phyloP scores from a whole-genome alignment of 1,284 basidiomycete genomes.

The Ganoderma leucocontextum region DNA sequence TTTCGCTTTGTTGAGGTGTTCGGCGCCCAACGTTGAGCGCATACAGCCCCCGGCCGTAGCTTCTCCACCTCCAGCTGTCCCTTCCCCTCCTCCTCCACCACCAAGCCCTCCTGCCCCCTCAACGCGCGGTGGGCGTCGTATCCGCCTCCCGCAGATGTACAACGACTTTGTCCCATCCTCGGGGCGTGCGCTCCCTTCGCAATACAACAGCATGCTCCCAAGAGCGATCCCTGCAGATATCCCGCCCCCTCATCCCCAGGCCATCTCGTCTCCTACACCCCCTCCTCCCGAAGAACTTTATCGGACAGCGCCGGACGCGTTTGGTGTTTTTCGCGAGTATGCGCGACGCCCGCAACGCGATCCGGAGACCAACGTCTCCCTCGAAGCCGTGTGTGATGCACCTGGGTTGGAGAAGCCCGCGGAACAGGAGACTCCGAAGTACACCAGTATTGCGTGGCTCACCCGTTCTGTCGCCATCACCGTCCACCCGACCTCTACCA shows the following conservation, averaged over 20 bases:
- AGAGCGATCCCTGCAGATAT: neutral
- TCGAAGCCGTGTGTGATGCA: neutral
- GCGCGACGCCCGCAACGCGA: conserved; percentile 4
- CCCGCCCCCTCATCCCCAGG: neutral
- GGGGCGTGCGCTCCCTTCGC: neutral
- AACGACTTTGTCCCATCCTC: neutral
- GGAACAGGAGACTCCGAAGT: neutral
- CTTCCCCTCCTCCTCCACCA: neutral
- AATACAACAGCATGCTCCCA: neutral
- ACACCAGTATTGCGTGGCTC: conserved; percentile 14
- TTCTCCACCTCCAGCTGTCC: neutral
- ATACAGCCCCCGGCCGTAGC: no score
- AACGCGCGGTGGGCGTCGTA: neutral
- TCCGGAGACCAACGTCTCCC: conserved; percentile 6
- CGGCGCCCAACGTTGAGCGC: no score
- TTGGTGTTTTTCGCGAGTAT: conserved; percentile 15
- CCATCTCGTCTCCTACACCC: neutral
- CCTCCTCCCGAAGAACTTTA: neutral
- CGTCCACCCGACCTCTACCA: neutral
- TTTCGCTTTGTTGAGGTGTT: no score
- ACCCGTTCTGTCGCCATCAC: neutral
- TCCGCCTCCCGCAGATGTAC: neutral
- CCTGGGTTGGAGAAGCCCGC: conserved; percentile 1
- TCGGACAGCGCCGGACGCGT: neutral
- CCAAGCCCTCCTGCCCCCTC: neutral